Percentiles rank a stretch among this genome's conserved stretches.
phyloP scores from a whole-genome alignment of 441 rosid genomes.

The Pelargonium australe region DNA sequence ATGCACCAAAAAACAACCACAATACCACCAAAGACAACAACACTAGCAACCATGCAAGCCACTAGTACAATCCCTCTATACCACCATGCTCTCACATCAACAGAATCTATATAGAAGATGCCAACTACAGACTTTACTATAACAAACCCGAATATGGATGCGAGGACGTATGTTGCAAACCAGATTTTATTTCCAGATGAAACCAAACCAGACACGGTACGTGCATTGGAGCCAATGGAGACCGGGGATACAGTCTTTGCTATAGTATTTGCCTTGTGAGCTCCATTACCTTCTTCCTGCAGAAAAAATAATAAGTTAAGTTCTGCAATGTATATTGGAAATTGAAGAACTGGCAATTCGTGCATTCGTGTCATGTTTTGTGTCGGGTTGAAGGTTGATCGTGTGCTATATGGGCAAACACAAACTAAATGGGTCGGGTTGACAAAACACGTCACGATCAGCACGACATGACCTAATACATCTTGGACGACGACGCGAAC shows the following conservation, averaged over 20 bases:
- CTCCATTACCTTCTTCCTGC: slow-evolving; percentile 52
- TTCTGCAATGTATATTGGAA: neutral
- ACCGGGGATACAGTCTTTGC: slow-evolving; percentile 3
- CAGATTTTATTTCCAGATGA: slow-evolving; percentile 67
- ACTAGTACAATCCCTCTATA: slow-evolving; percentile 65
- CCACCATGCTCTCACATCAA: slow-evolving; percentile 54
- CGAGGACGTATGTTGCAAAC: slow-evolving; percentile 60
- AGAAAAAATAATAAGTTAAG: slow-evolving; percentile 28
- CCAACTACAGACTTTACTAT: slow-evolving; percentile 38
- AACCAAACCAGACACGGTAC: slow-evolving; percentile 56
- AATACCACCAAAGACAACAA: slow-evolving; percentile 54
- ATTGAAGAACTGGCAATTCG: no score
- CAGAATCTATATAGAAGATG: slow-evolving; percentile 49
- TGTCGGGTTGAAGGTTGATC: neutral
- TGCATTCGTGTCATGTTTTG: no score
- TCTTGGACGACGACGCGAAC: no score
- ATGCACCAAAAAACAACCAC: slow-evolving; percentile 62
- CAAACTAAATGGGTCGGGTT: no score
- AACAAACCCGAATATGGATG: slow-evolving; percentile 53
- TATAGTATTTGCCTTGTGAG: slow-evolving; percentile 13
- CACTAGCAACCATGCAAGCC: slow-evolving; percentile 56
- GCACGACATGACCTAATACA: no score
- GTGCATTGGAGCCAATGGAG: slow-evolving; percentile 33
- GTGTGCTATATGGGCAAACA: neutral
- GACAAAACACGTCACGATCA: no score